These are phyloP conservation scores for Claviceps humidiphila DNA, from an alignment of 2,329 filamentous ascomycete species.

Conservation along the genomic window DNA sequence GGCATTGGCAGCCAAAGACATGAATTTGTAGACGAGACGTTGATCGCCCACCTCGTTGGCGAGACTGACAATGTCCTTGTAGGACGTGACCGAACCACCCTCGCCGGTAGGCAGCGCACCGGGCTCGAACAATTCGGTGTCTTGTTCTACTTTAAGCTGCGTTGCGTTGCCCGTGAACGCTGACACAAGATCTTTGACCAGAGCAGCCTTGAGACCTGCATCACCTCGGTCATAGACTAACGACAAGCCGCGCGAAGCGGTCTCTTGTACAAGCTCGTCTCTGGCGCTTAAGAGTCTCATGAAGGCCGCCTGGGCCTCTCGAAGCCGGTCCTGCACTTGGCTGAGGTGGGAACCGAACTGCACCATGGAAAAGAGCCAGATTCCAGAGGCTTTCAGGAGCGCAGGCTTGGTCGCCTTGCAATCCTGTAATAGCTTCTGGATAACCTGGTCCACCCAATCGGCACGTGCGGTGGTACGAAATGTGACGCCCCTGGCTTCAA, in stretches of 20 bases:
- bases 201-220: conserved; percentile 60
- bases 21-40: conserved; percentile 94
- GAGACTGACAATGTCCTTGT: conserved; percentile 91
- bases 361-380: conserved; percentile 86
- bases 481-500: conserved; percentile 38
- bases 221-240: conserved; percentile 91
- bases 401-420: conserved; percentile 80
- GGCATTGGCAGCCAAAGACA: conserved; percentile 91
- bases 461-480: conserved; percentile 26
- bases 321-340: conserved; percentile 59
- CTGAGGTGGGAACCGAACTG: conserved; percentile 76
- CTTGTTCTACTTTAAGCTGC: conserved; percentile 69
- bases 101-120: conserved; percentile 84
- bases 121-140: conserved; percentile 87
- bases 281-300: conserved; percentile 75
- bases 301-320: conserved; percentile 75
- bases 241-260: conserved; percentile 79
- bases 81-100: conserved; percentile 80
- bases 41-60: conserved; percentile 96
- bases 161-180: conserved; percentile 72
- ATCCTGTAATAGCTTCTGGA: conserved; percentile 63
- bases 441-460: conserved; percentile 35
- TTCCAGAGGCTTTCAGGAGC: conserved; percentile 79
- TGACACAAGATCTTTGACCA: conserved; percentile 77
- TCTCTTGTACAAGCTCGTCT: conserved; percentile 92